phyloP scores from a whole-genome alignment of 169 alveolate genomes.

The Plasmodium billcollinsi region DNA sequence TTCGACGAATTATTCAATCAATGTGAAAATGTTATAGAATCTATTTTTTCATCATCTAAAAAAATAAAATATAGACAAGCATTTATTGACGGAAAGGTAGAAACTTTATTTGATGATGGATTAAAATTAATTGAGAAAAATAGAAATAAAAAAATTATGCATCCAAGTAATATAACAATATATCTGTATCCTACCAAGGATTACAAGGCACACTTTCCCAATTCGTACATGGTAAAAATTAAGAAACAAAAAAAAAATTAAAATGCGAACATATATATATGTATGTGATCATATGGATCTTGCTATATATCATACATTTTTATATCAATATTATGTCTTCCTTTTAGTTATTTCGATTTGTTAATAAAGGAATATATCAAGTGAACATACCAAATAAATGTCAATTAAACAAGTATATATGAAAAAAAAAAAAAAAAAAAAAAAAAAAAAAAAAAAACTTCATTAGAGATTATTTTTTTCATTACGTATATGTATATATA shows the following conservation, averaged over 20 bases:
- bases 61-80: conserved; percentile 77
- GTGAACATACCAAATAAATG: conserved; percentile 75
- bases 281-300: neutral
- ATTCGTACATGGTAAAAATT: conserved; percentile 65
- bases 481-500: neutral
- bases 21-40: conserved; percentile 76
- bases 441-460: neutral
- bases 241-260: no score
- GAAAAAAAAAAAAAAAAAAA: neutral
- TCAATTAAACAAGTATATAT: conserved; percentile 63
- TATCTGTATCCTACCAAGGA: conserved; percentile 73
- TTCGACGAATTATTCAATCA: conserved; percentile 70
- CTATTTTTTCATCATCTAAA: conserved; percentile 56
- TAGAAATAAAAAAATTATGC: conserved; percentile 70
- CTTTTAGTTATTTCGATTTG: conserved; percentile 66
- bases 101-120: conserved; percentile 77
- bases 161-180: conserved; percentile 47
- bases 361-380: conserved; percentile 71
- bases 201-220: conserved; percentile 55
- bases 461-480: neutral
- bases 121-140: conserved; percentile 75
- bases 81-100: conserved; percentile 76
- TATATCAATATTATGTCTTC: neutral
- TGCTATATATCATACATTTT: neutral
- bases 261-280: neutral